Base-by-base conservation (phyloP, 768 basidiomycete genomes). In the Dacryopinax primogenitus region DNA sequence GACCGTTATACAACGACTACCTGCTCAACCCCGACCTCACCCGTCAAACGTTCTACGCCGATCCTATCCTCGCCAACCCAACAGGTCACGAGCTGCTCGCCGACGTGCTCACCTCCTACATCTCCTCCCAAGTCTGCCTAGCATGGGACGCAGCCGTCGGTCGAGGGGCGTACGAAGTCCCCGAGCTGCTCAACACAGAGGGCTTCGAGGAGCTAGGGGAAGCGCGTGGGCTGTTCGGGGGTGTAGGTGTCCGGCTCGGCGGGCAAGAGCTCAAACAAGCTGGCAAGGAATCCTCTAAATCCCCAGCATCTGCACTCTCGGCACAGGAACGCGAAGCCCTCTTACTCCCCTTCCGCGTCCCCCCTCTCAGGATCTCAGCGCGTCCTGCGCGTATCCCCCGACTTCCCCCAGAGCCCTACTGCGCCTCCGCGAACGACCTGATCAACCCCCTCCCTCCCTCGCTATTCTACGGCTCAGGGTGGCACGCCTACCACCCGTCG, bases 361-460 rank as follows among this genome's bases (percentile, higher is more conserved):
- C 94, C 2, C 79, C 82, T 0, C 80, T 82, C 33, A 82, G 90
- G 7, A 86, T 97, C 74, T 82, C 81, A 66, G 77, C 78, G 51
- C 58, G 65, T 34, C 36, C 79, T 83, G 2, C 76, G 75, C 66
- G 76, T 76, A 65, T 72, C 78, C 30, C 68, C 73, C 32, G 70
- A 75, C 64, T 95, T 88, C 74, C 84, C 89, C 73, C 96, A 98
- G 81, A 84, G 37, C 96, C 95, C 6, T 92, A 82, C 77, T 98
- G 96, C 74, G 92, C 91, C 0, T 87, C 86, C 23, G 96, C 96
- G n/a, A 95, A 97, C 75, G 94, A 99, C 74, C 80, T 98, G 63
- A 91, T 99, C 75, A 97, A 98, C 77, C 96, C 96, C 1, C 81
- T 98, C 0, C 95, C 95, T n/a, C 84, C 87, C 0, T 90, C 90